Conservation (phyloP, 2,329 filamentous ascomycete genomes). For the Colletotrichum incanum region DNA sequence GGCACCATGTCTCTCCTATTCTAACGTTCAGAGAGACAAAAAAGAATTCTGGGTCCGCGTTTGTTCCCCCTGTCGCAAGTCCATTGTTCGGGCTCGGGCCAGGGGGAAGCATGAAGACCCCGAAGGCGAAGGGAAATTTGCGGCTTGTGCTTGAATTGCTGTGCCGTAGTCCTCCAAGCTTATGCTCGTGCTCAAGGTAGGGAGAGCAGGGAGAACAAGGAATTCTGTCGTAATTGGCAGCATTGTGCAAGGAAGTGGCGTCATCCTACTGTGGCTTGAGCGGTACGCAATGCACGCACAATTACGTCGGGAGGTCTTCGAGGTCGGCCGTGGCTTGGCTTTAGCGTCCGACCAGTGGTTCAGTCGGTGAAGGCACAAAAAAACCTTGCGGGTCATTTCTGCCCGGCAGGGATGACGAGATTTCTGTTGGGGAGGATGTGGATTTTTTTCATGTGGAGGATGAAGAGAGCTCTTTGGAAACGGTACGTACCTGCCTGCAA, state of each 20-base stretch:
- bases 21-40: background rate
- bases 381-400: conserved; percentile 34
- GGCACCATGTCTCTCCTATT: conserved; percentile 6
- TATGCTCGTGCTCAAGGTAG: conserved; percentile 1
- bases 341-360: background rate
- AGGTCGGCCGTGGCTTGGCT: conserved; percentile 10
- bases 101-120: conserved; percentile 8
- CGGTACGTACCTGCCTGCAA: conserved; percentile 9
- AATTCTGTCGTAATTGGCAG: conserved; percentile 26
- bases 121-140: conserved; percentile 11
- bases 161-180: background rate
- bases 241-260: conserved; percentile 38
- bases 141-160: background rate
- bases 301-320: conserved; percentile 31
- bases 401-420: conserved; percentile 38
- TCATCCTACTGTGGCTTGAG: conserved; percentile 39
- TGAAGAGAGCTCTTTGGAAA: background rate
- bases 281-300: conserved; percentile 27
- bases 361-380: conserved; percentile 19
- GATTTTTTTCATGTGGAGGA: conserved; percentile 8
- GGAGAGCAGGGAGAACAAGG: background rate
- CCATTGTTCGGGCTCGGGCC: conserved; percentile 7
- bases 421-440: conserved; percentile 41
- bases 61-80: background rate
- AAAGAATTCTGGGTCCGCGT: background rate